phyloP scores from a whole-genome alignment of 2,329 filamentous ascomycete genomes.

The Emydomyces testavorans region DNA sequence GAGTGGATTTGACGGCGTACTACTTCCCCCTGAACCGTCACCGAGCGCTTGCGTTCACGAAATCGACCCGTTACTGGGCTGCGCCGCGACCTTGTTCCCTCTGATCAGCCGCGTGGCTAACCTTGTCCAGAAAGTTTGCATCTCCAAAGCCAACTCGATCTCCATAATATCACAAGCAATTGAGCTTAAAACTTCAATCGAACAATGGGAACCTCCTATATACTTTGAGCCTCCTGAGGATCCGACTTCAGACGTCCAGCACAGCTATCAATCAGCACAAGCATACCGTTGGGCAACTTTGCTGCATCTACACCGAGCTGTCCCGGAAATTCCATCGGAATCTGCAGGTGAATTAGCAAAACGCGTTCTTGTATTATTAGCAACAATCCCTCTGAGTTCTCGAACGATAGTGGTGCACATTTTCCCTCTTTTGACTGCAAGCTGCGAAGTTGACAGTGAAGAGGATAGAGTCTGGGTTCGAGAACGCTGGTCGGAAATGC shows the following conservation, averaged over 20 bases:
- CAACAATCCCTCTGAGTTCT: conserved; percentile 51
- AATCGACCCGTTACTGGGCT: conserved; percentile 62
- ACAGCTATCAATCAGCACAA: conserved; percentile 55
- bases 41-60: conserved; percentile 40
- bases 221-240: conserved; percentile 53
- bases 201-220: conserved; percentile 49
- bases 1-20: conserved; percentile 41
- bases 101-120: conserved; percentile 55
- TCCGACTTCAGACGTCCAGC: conserved; percentile 49
- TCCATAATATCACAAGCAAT: conserved; percentile 52
- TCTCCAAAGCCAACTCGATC: conserved; percentile 44
- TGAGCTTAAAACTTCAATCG: conserved; percentile 49
- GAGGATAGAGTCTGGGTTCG: conserved; percentile 55
- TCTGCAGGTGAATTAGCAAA: conserved; percentile 49
- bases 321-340: conserved; percentile 54
- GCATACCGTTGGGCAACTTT: conserved; percentile 57
- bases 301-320: conserved; percentile 55
- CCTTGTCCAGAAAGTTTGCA: conserved; percentile 52
- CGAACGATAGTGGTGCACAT: conserved; percentile 58
- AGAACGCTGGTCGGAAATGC: conserved; percentile 51
- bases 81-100: conserved; percentile 55
- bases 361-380: conserved; percentile 49
- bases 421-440: conserved; percentile 56
- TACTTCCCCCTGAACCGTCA: conserved; percentile 27
- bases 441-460: conserved; percentile 48